These are phyloP conservation scores for Coemansia biformis DNA, from an alignment of 192 early-diverging fungal species.

Conservation along the genomic window DNA sequence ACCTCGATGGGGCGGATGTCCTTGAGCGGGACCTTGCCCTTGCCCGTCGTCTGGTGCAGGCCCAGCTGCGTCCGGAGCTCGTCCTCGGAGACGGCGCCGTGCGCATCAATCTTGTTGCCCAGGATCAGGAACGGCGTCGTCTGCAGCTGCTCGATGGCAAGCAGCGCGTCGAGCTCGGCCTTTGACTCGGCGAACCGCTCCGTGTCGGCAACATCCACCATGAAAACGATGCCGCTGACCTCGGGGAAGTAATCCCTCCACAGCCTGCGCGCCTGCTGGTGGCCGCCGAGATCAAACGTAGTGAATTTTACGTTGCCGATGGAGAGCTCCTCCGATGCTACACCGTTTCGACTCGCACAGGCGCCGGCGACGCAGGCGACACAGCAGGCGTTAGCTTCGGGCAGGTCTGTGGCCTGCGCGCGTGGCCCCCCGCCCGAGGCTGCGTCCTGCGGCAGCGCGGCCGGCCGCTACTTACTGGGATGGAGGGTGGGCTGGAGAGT, in stretches of 20 bases:
- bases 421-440: too few relatives aligned
- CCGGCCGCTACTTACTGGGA: conserved; percentile 77
- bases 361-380: not conserved
- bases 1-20: conserved; percentile 96
- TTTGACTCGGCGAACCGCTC: conserved; percentile 84
- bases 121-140: conserved; percentile 92
- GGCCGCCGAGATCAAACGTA: conserved; percentile 97
- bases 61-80: conserved; percentile 80
- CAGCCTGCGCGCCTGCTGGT: conserved; percentile 91
- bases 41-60: conserved; percentile 96
- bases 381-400: not conserved
- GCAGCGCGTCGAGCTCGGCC: conserved; percentile 89
- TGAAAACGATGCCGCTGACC: conserved; percentile 95
- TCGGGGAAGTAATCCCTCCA: conserved; percentile 99
- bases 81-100: conserved; percentile 90
- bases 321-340: conserved; percentile 86
- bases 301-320: conserved; percentile 97
- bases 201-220: conserved; percentile 88
- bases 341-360: too few relatives aligned
- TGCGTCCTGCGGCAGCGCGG: too few relatives aligned
- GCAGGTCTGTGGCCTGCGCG: too few relatives aligned
- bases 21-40: conserved; percentile 91
- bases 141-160: conserved; percentile 90
- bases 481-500: conserved; percentile 93
- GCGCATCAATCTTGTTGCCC: conserved; percentile 98